Evolutionary conservation across 768 basidiomycete species (phyloP).

Genomic region (Strobilomyces confusus): DNA sequence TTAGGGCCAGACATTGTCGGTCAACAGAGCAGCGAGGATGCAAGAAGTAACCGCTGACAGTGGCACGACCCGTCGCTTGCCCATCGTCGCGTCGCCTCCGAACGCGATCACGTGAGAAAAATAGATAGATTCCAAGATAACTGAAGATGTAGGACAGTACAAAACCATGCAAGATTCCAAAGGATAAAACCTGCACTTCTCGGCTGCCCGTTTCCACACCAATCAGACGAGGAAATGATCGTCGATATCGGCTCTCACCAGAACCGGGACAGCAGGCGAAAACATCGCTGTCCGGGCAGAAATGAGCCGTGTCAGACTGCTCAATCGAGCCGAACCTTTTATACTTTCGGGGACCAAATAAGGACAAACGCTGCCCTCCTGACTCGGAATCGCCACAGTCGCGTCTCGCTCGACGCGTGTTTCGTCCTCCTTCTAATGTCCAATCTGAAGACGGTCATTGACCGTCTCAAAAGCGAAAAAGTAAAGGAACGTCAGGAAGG

Average conservation of each 20-base stretch:
- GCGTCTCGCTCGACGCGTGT: constrained; percentile 12
- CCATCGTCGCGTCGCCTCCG: too few species aligned
- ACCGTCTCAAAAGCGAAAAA: constrained; percentile 56
- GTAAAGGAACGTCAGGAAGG: constrained; percentile 70
- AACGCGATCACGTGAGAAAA: constrained; percentile 22
- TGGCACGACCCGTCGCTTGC: too few species aligned
- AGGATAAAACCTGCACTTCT: constrained; percentile 36
- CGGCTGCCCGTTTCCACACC: constrained; percentile 49
- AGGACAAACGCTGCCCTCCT: constrained; percentile 20
- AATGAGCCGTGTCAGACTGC: constrained; percentile 45
- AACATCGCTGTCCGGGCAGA: constrained; percentile 74
- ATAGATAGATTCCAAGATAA: neutral
- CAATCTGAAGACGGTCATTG: constrained; percentile 46
- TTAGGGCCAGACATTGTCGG: constrained; percentile 31
- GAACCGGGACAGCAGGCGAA: constrained; percentile 71
- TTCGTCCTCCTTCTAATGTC: constrained; percentile 25
- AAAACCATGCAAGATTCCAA: constrained; percentile 32
- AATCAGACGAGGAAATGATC: constrained; percentile 49
- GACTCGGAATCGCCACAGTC: constrained; percentile 9
- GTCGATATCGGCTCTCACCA: constrained; percentile 69
- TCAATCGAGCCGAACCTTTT: constrained; percentile 8
- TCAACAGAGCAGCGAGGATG: neutral
- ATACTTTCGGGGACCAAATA: constrained; percentile 29
- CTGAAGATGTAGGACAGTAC: constrained; percentile 30
- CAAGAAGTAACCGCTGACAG: too few species aligned